Base-by-base conservation (phyloP, 108 stramenopile species). In the Skeletonema potamos region DNA sequence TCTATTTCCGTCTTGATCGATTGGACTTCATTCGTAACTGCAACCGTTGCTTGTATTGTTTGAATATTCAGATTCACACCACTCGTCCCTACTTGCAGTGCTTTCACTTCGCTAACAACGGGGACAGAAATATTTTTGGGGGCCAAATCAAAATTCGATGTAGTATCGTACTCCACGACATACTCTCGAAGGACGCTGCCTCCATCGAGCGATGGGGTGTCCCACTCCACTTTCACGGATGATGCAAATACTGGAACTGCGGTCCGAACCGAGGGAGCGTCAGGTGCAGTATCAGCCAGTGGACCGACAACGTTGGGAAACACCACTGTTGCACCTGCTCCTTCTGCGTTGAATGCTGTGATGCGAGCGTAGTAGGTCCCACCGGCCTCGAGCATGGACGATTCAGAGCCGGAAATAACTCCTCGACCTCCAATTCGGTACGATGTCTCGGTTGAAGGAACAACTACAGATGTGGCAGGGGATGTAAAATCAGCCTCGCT, bases 1-100 rank as follows among this genome's bases (percentile, higher is more conserved):
- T 70, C 68, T 8, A 94, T 88, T 48, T 62, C 51, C 4, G 82
- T 72, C 27, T 82, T 75, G 32, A 96, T 75, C 9, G 89, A 87
- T 66, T 96, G 93, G 8, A 84, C 57, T 64, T 96, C 95, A 69
- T 96, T 96, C 24, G 76, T 84, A 27, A 96, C 95, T 3, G 78
- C 86, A 11, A 82, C 86, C 3, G 87, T 77, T 9, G 87, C 89
- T 27, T 70, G 66, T 58, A 96, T 85, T 9, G 76, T 34, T 54
- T 93, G 91, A 29, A 89, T 69, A 70, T 91, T 90, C 43, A 64
- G 66, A 29, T 68, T 63, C 9, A 72, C 58, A 44, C 61, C 68
- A 26, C 44, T 37, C 7, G 81, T 70, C 9, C 58, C 62, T 4
- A 85, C 44, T 28, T 73, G 61, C 24, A 90, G 27, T 28, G 62